Base-by-base conservation (phyloP, 2,329 filamentous ascomycete genomes). In the Colletotrichum sp. region DNA sequence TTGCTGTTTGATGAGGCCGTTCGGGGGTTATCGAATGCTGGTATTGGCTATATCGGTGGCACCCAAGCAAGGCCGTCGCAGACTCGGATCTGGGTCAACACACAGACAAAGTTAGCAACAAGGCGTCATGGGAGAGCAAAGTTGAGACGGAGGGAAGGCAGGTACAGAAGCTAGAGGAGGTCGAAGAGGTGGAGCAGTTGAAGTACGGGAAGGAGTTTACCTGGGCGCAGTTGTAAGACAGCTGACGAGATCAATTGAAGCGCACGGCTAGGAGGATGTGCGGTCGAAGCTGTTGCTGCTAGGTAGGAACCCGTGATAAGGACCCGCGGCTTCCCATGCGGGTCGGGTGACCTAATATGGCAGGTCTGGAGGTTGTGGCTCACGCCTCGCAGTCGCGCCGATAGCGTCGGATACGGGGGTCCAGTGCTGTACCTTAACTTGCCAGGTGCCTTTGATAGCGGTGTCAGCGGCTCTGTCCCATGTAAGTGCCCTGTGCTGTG, bases 181-280 rank as follows among this genome's bases (percentile, higher is more conserved):
- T 56, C 28, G 26, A 30, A 36, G 65, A 60, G 32, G 34, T 38
- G 30, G 70, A 52, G 24, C 21, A 28, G 48, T 55, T 69, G 43
- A 76, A 76, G 70, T 55, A 73, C 34, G 64, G 58, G 52, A 66
- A 52, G 24, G 21, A n/a, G 65, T 30, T 75, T 71, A 71, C 74
- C 71, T 76, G 56, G 71, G 48, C 60, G 43, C 48, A 36, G 74
- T 75, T 71, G 66, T 52, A 66, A 62, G 67, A 76, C 73, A 70
- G 76, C 76, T 77, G 76, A 76, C 76, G 61, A 73, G 70, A 69
- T 76, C 69, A 76, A 77, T 77, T 76, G 73, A 64, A 62, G 66
- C 55, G 66, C 66, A 75, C 66, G 71, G 65, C 66, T 66, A 18
- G 66, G 70, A 66, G 28, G 73, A 56, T 73, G 76, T 70, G 66